These are phyloP conservation scores for Trametes sanguinea DNA, from an alignment of 768 basidiomycete genomes.

Conservation along the genomic window DNA sequence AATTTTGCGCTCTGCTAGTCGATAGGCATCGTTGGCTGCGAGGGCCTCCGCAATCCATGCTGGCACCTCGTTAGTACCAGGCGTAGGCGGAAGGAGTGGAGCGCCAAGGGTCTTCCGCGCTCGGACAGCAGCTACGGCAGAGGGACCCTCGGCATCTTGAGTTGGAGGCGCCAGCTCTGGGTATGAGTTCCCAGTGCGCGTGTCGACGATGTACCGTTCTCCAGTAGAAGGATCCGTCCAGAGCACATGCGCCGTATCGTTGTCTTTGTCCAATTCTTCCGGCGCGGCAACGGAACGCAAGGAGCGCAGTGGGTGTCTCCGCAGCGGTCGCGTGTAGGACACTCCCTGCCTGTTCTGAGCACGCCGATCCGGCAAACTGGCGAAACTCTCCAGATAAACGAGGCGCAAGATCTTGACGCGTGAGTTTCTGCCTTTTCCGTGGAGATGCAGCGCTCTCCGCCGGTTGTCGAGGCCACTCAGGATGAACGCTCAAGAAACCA, in stretches of 20 bases:
- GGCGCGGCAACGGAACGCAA: no score
- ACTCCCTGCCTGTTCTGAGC: no score
- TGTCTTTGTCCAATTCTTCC: no score
- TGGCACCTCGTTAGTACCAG: constrained; percentile 40
- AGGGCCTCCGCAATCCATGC: constrained; percentile 67
- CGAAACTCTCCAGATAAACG: no score
- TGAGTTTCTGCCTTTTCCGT: constrained; percentile 53
- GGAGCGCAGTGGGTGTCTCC: no score
- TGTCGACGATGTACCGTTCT: constrained; percentile 60
- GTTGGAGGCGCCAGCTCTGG: constrained; percentile 31
- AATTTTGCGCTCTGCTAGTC: constrained; percentile 49
- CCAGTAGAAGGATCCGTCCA: constrained; percentile 72
- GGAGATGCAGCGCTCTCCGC: constrained; percentile 36
- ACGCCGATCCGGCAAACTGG: no score
- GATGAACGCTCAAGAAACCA: constrained; percentile 46
- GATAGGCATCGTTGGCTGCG: constrained; percentile 61
- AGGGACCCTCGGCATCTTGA: neutral
- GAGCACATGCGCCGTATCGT: constrained; percentile 35
- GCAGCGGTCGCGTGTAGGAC: no score
- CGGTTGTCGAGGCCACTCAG: constrained; percentile 19
- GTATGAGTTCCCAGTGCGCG: constrained; percentile 70
- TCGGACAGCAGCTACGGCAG: neutral
- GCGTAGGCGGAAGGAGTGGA: neutral
- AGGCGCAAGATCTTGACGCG: neutral
- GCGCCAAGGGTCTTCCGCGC: constrained; percentile 15